A percentile compares a stretch with the other conserved stretches of the same genome.
These are phyloP conservation scores for Candida neerlandica DNA, from an alignment of 1,139 yeast genomes.

Conservation along the genomic window DNA sequence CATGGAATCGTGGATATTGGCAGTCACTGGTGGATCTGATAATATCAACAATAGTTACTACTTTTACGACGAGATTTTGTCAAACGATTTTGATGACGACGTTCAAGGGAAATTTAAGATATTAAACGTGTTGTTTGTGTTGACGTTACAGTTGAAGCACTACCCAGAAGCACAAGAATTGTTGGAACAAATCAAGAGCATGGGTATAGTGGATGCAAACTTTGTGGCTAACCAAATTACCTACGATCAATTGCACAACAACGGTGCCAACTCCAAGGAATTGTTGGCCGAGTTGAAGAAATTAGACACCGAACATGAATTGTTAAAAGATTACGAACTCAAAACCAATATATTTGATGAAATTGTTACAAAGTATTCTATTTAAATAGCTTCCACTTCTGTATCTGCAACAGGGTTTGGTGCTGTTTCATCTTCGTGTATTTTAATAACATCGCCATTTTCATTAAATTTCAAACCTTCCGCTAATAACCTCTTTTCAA, in stretches of 20 bases:
- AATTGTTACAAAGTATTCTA: constrained; percentile 54
- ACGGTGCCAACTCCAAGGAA: constrained; percentile 43
- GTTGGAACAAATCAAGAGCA: constrained; percentile 41
- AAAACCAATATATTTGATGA: constrained; percentile 59
- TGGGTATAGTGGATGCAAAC: constrained; percentile 47
- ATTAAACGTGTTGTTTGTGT: constrained; percentile 41
- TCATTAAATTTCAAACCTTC: constrained; percentile 53
- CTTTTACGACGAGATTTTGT: constrained; percentile 72
- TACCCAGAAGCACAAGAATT: constrained; percentile 51
- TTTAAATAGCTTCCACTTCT: constrained; percentile 9
- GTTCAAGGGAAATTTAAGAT: constrained; percentile 38
- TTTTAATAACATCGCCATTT: constrained; percentile 44
- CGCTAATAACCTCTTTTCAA: constrained; percentile 71
- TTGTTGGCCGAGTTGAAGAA: constrained; percentile 43
- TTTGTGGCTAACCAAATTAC: constrained; percentile 62
- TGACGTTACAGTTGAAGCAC: constrained; percentile 49
- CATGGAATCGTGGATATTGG: constrained; percentile 65
- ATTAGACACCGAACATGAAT: constrained; percentile 52
- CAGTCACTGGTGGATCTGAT: constrained; percentile 58
- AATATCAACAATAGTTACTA: constrained; percentile 64
- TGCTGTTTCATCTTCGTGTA: constrained; percentile 16
- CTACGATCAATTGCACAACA: constrained; percentile 51
- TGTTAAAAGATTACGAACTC: constrained; percentile 51
- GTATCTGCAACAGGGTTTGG: too few relatives aligned
- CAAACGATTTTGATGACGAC: constrained; percentile 48